A percentile compares a stretch with the other conserved stretches of the same genome.
phyloP scores from a whole-genome alignment of 495 filamentous ascomycete genomes.

The Thozetella sp. region DNA sequence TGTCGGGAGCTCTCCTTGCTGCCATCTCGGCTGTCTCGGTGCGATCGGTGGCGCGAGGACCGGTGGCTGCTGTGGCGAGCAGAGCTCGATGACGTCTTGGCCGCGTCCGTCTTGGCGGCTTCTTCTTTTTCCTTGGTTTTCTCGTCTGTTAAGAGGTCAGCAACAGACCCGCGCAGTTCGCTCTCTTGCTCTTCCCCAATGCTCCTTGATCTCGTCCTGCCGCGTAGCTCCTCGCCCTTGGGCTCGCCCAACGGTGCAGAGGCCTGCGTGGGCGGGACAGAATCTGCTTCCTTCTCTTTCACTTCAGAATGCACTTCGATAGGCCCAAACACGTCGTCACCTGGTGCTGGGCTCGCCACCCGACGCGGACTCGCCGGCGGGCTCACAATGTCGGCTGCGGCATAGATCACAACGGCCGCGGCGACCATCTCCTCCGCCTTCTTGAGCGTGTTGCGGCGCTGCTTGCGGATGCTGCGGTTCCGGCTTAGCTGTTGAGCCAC shows the following conservation, averaged over 20 bases:
- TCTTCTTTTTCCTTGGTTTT: slow-evolving; percentile 31
- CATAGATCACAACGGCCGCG: slow-evolving; percentile 47
- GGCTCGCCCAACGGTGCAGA: slow-evolving; percentile 9
- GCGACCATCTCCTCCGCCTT: slow-evolving; percentile 46
- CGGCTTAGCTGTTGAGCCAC: slow-evolving; percentile 36
- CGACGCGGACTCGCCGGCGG: slow-evolving; percentile 31
- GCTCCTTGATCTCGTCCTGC: slow-evolving; percentile 27
- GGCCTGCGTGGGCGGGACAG: slow-evolving; percentile 16
- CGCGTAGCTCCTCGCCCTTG: slow-evolving; percentile 15
- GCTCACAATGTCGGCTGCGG: slow-evolving; percentile 38
- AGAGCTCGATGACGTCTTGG: slow-evolving; percentile 19
- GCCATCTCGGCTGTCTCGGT: slow-evolving; percentile 26
- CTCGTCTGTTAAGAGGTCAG: slow-evolving; percentile 50
- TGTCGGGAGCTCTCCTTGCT: slow-evolving; percentile 32
- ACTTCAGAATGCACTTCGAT: slow-evolving; percentile 28
- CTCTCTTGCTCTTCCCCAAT: slow-evolving; percentile 21
- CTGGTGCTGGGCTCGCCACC: slow-evolving; percentile 23
- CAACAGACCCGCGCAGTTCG: slow-evolving; percentile 33
- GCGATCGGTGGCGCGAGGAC: slow-evolving; percentile 29
- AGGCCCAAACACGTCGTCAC: slow-evolving; percentile 22
- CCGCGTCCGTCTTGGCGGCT: slow-evolving; percentile 25
- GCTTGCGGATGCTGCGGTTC: slow-evolving; percentile 35
- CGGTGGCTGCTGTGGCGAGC: slow-evolving; percentile 34
- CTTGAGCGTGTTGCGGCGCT: slow-evolving; percentile 36
- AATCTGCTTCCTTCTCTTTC: slow-evolving; percentile 26